These are phyloP conservation scores for Allium fistulosum DNA, from an alignment of 106 monocot species.

Conservation along the genomic window DNA sequence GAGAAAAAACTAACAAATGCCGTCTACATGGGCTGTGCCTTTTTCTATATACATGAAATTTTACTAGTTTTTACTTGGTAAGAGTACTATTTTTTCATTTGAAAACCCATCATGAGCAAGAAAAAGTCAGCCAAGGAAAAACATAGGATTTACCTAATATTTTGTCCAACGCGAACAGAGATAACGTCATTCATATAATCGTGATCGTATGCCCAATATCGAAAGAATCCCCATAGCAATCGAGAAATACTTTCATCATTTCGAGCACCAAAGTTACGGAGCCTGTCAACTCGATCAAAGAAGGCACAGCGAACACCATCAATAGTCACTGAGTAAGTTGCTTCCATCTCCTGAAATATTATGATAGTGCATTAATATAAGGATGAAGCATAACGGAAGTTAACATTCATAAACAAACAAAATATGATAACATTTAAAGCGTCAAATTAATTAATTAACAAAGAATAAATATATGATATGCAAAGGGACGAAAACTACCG, in stretches of 20 bases:
- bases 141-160: constrained; percentile 53
- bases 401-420: neutral
- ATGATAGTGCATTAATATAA: neutral
- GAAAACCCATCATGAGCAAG: no score
- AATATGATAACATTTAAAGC: neutral
- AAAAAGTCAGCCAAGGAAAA: no score
- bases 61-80: no score
- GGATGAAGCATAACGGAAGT: neutral
- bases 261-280: constrained; percentile 52
- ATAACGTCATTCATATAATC: constrained; percentile 86
- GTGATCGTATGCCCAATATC: constrained; percentile 92
- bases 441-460: no score
- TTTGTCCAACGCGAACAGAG: constrained; percentile 75
- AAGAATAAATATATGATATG: no score
- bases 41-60: no score
- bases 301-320: constrained; percentile 61
- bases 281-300: constrained; percentile 79
- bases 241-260: constrained; percentile 68
- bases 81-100: no score
- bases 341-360: constrained; percentile 58
- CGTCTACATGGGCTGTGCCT: no score
- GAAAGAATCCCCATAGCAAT: constrained; percentile 87
- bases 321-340: constrained; percentile 55
- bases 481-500: no score
- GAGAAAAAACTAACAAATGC: no score